These are phyloP conservation scores for sunflower (Helianthus annuus) DNA, from an alignment of 129 eudicot genomes.

Conservation along the genomic window HanXRQr2.0-SUNRISE NC_035449.2:150732681-150733180, in stretches of 20 bases:
- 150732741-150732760: background rate
- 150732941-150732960: constrained; percentile 87
- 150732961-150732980: constrained; percentile 70
- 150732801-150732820: constrained; percentile 62
- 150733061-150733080: background rate
- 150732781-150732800: constrained; percentile 58
- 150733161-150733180: constrained; percentile 99
- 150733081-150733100: background rate
- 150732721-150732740: background rate
- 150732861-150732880: constrained; percentile 44
- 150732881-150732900: constrained; percentile 72
- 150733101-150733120: background rate
- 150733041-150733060: constrained; percentile 30
- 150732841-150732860: constrained; percentile 59
- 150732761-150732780: background rate
- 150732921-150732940: constrained; percentile 95
- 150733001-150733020: constrained; percentile 99
- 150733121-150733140: background rate
- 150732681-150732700: constrained; percentile 43
- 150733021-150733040: constrained; percentile 96
- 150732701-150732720: background rate
- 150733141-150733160: constrained; percentile 41
- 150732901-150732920: constrained; percentile 99
- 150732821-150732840: constrained; percentile 54
- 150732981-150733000: constrained; percentile 86